phyloP scores from a whole-genome alignment of 2,329 filamentous ascomycete species.

The Penicillium paneum region DNA sequence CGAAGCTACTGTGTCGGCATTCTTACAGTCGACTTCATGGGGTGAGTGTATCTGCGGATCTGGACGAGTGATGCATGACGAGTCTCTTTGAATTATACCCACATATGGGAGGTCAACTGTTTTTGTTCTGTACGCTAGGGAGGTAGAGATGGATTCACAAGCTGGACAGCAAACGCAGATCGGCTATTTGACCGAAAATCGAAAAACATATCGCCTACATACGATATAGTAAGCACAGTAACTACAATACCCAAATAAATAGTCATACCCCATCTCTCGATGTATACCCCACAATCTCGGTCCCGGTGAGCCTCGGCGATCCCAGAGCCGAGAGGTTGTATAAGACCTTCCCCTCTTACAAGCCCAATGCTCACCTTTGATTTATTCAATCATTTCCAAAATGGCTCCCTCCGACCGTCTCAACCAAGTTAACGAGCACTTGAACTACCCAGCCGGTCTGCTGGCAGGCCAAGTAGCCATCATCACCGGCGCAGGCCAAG shows the following conservation, averaged over 20 bases:
- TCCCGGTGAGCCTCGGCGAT: slow-evolving; percentile 23
- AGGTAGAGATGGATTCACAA: slow-evolving; percentile 3
- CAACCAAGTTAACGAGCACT: slow-evolving; percentile 70
- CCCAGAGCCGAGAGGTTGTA: slow-evolving; percentile 8
- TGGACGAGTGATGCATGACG: slow-evolving; percentile 10
- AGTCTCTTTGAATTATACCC: slow-evolving; percentile 9
- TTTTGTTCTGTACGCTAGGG: slow-evolving; percentile 2
- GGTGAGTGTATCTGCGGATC: slow-evolving; percentile 29
- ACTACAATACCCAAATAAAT: no score
- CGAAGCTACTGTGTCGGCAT: slow-evolving; percentile 29
- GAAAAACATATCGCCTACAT: slow-evolving; percentile 10
- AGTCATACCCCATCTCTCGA: neutral
- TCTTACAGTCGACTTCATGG: slow-evolving; percentile 26
- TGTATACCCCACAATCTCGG: slow-evolving; percentile 23
- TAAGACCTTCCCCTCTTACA: slow-evolving; percentile 2
- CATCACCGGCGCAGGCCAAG: slow-evolving; percentile 81
- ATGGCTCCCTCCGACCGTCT: slow-evolving; percentile 56
- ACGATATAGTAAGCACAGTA: neutral
- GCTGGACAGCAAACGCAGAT: slow-evolving; percentile 17
- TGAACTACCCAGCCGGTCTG: slow-evolving; percentile 78
- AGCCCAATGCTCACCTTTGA: neutral
- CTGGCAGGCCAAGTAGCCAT: slow-evolving; percentile 79
- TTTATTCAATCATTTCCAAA: slow-evolving; percentile 8
- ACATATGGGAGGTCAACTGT: slow-evolving; percentile 1
- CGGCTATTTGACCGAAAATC: slow-evolving; percentile 7